A percentile compares a stretch with the other conserved stretches of the same genome.
Conservation (phyloP, 805 yeast genomes). For the Candida qinlingensis region DNA sequence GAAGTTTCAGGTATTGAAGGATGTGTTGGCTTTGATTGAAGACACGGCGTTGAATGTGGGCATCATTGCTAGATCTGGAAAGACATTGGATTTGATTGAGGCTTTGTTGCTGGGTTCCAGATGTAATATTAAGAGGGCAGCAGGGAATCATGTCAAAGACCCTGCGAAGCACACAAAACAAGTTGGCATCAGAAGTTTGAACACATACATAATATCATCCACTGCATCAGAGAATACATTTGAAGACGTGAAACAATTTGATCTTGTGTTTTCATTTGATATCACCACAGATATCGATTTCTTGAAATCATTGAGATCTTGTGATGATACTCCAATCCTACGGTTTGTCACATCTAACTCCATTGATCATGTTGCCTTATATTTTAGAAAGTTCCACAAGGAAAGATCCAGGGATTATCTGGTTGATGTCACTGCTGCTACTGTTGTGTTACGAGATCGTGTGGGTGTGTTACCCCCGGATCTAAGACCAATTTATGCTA, state of each 20-base stretch:
- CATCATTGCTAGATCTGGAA: constrained; percentile 63
- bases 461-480: constrained; percentile 82
- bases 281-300: constrained; percentile 43
- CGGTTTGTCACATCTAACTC: constrained; percentile 74
- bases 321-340: constrained; percentile 46
- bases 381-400: constrained; percentile 34
- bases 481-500: constrained; percentile 66
- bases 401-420: constrained; percentile 39
- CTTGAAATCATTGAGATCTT: constrained; percentile 27
- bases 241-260: constrained; percentile 32
- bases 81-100: constrained; percentile 66
- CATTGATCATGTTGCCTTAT: constrained; percentile 71
- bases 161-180: constrained; percentile 28
- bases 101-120: constrained; percentile 62
- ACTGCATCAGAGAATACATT: constrained; percentile 8
- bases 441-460: constrained; percentile 74
- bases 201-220: constrained; percentile 19
- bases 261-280: constrained; percentile 60
- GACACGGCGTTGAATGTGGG: constrained; percentile 50
- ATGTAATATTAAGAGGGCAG: constrained; percentile 50
- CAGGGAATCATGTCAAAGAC: constrained; percentile 59
- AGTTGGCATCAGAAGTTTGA: constrained; percentile 11
- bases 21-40: constrained; percentile 53
- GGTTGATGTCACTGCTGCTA: constrained; percentile 70
- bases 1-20: constrained; percentile 68